Evolutionary conservation across 1,284 basidiomycete species (phyloP).

Genomic region (Sanghuangporus baumii): DNA sequence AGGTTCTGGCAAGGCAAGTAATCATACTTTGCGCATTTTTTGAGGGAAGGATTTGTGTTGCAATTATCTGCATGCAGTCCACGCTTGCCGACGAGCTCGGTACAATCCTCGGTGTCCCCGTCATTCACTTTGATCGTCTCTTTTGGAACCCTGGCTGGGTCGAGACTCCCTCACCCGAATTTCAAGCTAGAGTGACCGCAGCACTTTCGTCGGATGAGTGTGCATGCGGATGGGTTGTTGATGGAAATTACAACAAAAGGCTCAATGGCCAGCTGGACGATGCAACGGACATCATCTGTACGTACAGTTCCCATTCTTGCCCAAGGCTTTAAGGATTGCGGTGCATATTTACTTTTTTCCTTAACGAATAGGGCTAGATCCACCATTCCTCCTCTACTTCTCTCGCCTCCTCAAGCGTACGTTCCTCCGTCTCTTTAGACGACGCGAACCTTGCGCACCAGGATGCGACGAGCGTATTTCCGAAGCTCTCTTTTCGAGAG

Average conservation of each 20-base stretch:
- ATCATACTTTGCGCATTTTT: neutral
- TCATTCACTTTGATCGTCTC: conserved; percentile 38
- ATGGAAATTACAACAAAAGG: conserved; percentile 36
- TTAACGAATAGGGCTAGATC: conserved; percentile 51
- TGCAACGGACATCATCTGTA: conserved; percentile 58
- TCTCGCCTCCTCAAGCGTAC: conserved; percentile 50
- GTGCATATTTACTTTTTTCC: neutral
- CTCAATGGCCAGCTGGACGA: conserved; percentile 30
- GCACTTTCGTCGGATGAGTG: conserved; percentile 24
- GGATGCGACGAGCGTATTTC: conserved; percentile 44
- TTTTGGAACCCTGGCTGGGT: conserved; percentile 48
- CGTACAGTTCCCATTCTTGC: conserved; percentile 19
- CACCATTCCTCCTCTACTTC: conserved; percentile 52
- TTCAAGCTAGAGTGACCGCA: conserved; percentile 30
- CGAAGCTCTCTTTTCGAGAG: conserved; percentile 41
- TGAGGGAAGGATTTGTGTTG: neutral
- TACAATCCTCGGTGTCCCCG: conserved; percentile 38
- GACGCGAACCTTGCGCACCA: conserved; percentile 38
- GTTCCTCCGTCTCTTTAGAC: conserved; percentile 39
- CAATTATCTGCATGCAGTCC: conserved; percentile 30
- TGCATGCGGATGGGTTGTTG: conserved; percentile 43
- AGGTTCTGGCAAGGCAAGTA: neutral
- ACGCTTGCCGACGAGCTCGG: conserved; percentile 44
- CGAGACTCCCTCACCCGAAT: conserved; percentile 30
- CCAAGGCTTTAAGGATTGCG: neutral